A percentile compares a stretch with the other conserved stretches of the same genome.
Evolutionary conservation across 2,329 filamentous ascomycete species (phyloP).

Genomic region (Apiospora sp.): DNA sequence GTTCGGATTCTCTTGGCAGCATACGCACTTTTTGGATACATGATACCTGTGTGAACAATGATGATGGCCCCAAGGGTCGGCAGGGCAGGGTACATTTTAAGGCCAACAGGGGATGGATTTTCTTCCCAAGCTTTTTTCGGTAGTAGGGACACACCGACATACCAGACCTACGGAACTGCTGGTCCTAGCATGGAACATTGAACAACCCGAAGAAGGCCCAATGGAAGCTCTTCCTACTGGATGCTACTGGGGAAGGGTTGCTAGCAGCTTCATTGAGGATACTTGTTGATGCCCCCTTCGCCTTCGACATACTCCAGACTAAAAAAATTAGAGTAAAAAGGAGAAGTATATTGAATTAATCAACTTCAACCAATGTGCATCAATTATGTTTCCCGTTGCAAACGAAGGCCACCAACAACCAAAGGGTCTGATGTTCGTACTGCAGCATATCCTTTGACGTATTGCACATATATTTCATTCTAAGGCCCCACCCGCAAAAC

Average conservation of each 20-base stretch:
- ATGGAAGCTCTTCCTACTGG: not conserved
- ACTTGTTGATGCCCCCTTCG: not conserved
- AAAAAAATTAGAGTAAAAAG: not conserved
- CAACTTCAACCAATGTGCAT: not conserved
- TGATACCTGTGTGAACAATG: conserved; percentile 1
- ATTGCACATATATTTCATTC: conserved; percentile 17
- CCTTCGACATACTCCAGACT: not conserved
- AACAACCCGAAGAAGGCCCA: conserved; percentile 21
- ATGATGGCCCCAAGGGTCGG: conserved; percentile 18
- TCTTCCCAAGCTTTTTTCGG: conserved; percentile 17
- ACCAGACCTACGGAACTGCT: conserved; percentile 21
- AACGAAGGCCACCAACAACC: not conserved
- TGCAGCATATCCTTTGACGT: conserved; percentile 3
- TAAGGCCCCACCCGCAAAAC: conserved; percentile 6
- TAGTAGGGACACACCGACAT: conserved; percentile 17
- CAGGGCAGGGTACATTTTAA: conserved; percentile 3
- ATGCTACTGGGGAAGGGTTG: not conserved
- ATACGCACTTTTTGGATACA: conserved; percentile 8
- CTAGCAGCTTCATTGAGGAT: not conserved
- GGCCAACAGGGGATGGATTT: conserved; percentile 18
- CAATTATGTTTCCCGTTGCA: not conserved
- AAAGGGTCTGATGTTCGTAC: not conserved
- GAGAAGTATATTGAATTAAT: not conserved
- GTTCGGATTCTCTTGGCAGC: conserved; percentile 4
- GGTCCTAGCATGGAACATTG: conserved; percentile 22